A percentile compares a stretch with the other conserved stretches of the same genome.
Conservation (phyloP, 2,329 filamentous ascomycete species). For the Samsoniella hepiali region DNA sequence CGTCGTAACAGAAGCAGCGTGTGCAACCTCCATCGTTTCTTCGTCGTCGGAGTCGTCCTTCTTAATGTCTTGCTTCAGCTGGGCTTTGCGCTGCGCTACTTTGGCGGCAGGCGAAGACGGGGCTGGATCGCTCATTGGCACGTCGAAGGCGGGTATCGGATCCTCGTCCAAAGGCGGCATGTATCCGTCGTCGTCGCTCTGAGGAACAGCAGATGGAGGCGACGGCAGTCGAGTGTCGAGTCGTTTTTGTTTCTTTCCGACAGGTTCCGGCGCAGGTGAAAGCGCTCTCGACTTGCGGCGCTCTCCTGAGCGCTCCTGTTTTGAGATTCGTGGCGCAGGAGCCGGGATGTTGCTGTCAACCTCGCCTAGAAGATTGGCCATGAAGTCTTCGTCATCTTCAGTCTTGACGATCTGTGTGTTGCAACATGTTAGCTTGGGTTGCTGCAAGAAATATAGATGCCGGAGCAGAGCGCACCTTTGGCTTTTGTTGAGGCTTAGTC, state of each 20-base stretch:
- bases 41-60: slow-evolving; percentile 77
- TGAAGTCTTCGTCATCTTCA: slow-evolving; percentile 84
- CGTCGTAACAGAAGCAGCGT: slow-evolving; percentile 65
- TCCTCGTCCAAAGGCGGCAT: slow-evolving; percentile 62
- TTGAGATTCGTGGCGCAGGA: slow-evolving; percentile 54
- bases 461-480: slow-evolving; percentile 60
- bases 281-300: slow-evolving; percentile 76
- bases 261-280: slow-evolving; percentile 64
- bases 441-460: not conserved
- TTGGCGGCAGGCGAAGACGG: slow-evolving; percentile 86
- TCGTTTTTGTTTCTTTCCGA: slow-evolving; percentile 55
- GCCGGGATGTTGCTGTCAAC: slow-evolving; percentile 71
- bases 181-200: slow-evolving; percentile 56
- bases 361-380: slow-evolving; percentile 79
- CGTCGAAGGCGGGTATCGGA: slow-evolving; percentile 38
- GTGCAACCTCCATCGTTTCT: slow-evolving; percentile 82
- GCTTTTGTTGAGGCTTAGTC: slow-evolving; percentile 64
- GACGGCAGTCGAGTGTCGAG: slow-evolving; percentile 48
- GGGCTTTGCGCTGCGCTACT: slow-evolving; percentile 68
- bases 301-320: slow-evolving; percentile 67
- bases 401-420: slow-evolving; percentile 64
- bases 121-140: slow-evolving; percentile 81
- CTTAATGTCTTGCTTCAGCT: slow-evolving; percentile 44
- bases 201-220: slow-evolving; percentile 38
- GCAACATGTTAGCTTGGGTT: slow-evolving; percentile 16